phyloP scores from a whole-genome alignment of 305 asterid species.

The Fraxinus angustifolia region DNA sequence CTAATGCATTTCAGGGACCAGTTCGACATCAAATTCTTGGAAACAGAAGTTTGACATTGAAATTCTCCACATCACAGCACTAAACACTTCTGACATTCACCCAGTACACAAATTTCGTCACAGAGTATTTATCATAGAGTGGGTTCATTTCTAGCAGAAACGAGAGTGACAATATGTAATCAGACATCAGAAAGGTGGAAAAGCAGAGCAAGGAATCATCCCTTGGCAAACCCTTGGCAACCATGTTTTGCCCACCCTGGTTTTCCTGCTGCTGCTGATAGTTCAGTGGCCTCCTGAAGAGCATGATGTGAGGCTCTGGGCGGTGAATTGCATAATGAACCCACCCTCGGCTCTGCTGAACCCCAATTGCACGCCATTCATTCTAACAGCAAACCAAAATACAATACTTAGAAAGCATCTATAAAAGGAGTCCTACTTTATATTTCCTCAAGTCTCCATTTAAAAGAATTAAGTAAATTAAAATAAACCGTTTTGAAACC shows the following conservation, averaged over 20 bases:
- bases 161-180: neutral
- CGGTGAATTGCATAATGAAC: slow-evolving; percentile 55
- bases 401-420: neutral
- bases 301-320: slow-evolving; percentile 58
- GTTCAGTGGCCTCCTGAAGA: slow-evolving; percentile 58
- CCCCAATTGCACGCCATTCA: slow-evolving; percentile 56
- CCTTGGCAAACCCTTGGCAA: slow-evolving; percentile 47
- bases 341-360: slow-evolving; percentile 58
- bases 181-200: neutral
- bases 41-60: slow-evolving; percentile 15
- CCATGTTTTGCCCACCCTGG: slow-evolving; percentile 34
- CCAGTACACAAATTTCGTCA: slow-evolving; percentile 1
- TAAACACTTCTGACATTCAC: neutral
- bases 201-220: slow-evolving; percentile 17
- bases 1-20: neutral
- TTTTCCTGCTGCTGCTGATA: slow-evolving; percentile 48
- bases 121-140: neutral
- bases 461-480: neutral
- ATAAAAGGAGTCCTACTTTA: neutral
- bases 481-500: neutral
- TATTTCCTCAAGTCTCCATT: neutral
- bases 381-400: slow-evolving; percentile 21
- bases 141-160: slow-evolving; percentile 27
- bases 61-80: neutral
- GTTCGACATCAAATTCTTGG: slow-evolving; percentile 10